Percentiles rank a stretch among this genome's conserved stretches.
Conservation (phyloP, 1,284 basidiomycete genomes). For the Fomitopsis schrenkii region DNA sequence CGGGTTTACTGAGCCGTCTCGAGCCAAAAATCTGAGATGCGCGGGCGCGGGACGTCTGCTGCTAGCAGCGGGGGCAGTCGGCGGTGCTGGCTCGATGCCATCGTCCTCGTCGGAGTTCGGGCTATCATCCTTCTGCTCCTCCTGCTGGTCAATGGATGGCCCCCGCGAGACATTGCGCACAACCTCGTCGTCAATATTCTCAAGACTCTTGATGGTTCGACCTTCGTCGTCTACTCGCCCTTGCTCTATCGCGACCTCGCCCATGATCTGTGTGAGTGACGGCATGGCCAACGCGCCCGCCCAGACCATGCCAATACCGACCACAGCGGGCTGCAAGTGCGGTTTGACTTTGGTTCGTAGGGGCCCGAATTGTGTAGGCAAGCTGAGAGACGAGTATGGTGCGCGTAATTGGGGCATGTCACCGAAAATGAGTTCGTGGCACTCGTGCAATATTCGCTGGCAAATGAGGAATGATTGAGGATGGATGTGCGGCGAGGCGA, state of each 20-base stretch:
- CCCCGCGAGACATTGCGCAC: conserved; percentile 12
- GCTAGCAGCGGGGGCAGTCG: conserved; percentile 1
- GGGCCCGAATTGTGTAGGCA: conserved; percentile 45
- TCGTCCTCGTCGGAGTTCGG: conserved; percentile 28
- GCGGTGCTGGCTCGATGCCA: conserved; percentile 7
- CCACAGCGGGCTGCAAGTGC: conserved; percentile 69
- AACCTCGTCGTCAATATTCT: conserved; percentile 37
- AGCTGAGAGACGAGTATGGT: conserved; percentile 59
- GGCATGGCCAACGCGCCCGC: conserved; percentile 82
- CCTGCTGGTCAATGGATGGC: conserved; percentile 33
- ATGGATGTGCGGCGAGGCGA: conserved; percentile 60
- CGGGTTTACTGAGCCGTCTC: conserved; percentile 12
- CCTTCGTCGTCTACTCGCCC: conserved; percentile 65
- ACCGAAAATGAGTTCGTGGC: conserved; percentile 96
- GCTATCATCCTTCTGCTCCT: conserved; percentile 34
- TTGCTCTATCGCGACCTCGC: conserved; percentile 87
- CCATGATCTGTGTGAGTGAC: conserved; percentile 64
- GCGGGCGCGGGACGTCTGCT: background rate
- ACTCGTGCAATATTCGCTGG: conserved; percentile 87
- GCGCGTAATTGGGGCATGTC: conserved; percentile 69
- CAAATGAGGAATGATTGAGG: conserved; percentile 88
- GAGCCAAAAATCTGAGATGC: conserved; percentile 1
- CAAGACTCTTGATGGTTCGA: conserved; percentile 44
- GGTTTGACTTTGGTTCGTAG: conserved; percentile 66
- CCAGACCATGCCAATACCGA: conserved; percentile 83